Base-by-base conservation (phyloP, 768 basidiomycete species). In the Suillus tomentosus region DNA sequence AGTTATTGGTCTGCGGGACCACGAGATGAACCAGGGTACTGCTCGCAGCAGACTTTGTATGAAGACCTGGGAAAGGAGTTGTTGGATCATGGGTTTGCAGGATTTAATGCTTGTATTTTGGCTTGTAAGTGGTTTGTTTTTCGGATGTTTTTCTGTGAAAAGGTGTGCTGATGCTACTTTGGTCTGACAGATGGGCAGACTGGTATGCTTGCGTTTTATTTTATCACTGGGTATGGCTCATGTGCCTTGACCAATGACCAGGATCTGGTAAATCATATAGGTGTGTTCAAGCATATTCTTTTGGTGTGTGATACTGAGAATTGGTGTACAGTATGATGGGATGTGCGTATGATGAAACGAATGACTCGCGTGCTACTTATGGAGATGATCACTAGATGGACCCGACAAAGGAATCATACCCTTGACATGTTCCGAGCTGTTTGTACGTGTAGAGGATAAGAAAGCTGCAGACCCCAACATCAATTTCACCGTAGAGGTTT, bases 71-170 rank as follows among this genome's bases (percentile, higher is more conserved):
- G 96, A 50, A 91, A 90, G 77, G 96, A 98, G 72, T 78, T 99
- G 60, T 81, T 99, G 70, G 94, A 99, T 76, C 96, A 99, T 75
- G 90, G 94, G 50, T 99, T 99, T 79, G 80, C 91, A 42, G 96
- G 96, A 36, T 99, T 97, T 79, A 98, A 99, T 82, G 93, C 95
- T 56, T 98, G 95, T 84, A 97, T 99, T 78, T 84, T 99, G 74
- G 96, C 97, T 77, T 99, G 96, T 97, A 79, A 84, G 96, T 89
- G 9, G 14, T 65, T 64, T 58, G 51, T 34, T 67, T 61, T 63
- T 69, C 37, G 69, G 57, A 40, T n/a, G 10, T 15, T 22, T 40
- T 8, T 24, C 3, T 39, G 9, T 40, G 37, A 58, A 13, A 13
- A 14, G 15, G 50, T 22, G 4, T 43, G 37, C 63, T 64, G 36